A percentile compares a stretch with the other conserved stretches of the same genome.
Conservation (phyloP, 768 basidiomycete genomes). For the Rhodotorula paludigena region DNA sequence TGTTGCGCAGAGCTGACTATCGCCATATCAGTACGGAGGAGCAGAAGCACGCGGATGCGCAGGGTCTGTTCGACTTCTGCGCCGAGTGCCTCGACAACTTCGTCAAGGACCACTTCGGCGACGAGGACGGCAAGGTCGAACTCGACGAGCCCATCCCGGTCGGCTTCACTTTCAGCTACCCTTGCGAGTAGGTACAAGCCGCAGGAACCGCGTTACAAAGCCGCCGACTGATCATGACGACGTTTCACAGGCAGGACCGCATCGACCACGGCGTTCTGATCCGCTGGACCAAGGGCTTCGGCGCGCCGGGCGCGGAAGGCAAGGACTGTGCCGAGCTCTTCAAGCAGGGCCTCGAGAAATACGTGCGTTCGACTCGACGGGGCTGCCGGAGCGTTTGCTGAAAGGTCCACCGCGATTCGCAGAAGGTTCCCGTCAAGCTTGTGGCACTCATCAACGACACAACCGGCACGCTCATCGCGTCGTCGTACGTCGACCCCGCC, state of each 20-base stretch:
- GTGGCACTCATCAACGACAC: conserved; percentile 95
- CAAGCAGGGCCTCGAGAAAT: conserved; percentile 67
- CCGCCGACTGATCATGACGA: background rate
- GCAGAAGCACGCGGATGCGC: conserved; percentile 96
- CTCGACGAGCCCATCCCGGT: conserved; percentile 59
- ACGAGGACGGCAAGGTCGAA: conserved; percentile 52
- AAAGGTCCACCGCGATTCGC: no score
- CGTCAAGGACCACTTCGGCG: conserved; percentile 62
- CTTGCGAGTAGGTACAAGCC: conserved; percentile 75
- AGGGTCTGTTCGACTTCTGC: conserved; percentile 93
- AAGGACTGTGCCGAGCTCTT: conserved; percentile 92
- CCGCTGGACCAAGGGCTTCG: conserved; percentile 99
- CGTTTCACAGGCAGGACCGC: conserved; percentile 64
- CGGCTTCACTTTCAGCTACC: conserved; percentile 98
- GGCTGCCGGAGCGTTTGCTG: no score
- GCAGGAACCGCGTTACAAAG: no score
- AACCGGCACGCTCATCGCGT: conserved; percentile 94
- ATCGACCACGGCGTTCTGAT: conserved; percentile 93
- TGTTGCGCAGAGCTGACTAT: background rate
- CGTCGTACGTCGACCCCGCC: conserved; percentile 82
- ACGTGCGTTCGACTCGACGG: conserved; percentile 52
- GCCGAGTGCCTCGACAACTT: conserved; percentile 88
- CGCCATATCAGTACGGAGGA: conserved; percentile 62
- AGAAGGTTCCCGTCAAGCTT: conserved; percentile 78
- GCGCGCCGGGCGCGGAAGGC: conserved; percentile 83